phyloP scores from a whole-genome alignment of 345 rosid species.

The Syzygium jambos region DNA sequence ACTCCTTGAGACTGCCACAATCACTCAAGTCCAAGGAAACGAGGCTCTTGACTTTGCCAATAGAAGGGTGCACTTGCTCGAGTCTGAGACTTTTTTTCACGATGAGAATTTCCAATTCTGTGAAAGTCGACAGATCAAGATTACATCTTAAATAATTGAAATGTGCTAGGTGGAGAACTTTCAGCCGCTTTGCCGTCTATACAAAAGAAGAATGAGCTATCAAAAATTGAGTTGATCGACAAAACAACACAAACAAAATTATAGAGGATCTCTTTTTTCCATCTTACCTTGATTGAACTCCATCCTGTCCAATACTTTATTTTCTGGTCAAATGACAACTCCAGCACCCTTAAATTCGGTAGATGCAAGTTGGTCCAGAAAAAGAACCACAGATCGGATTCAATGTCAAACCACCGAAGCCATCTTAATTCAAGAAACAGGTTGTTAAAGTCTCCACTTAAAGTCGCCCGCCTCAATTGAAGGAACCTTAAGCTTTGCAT shows the following conservation, averaged over 20 bases:
- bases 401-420: background rate
- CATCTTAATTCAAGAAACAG: background rate
- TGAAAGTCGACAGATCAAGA: background rate
- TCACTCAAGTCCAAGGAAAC: background rate
- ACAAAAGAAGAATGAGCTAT: background rate
- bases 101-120: background rate
- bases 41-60: background rate
- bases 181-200: background rate
- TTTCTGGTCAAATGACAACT: background rate
- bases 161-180: background rate
- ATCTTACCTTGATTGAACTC: background rate
- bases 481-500: background rate
- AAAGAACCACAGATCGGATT: no score
- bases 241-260: background rate
- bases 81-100: rapidly evolving
- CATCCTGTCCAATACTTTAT: background rate
- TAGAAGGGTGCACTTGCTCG: background rate
- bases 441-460: background rate
- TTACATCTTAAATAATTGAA: rapidly evolving
- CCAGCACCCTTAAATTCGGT: background rate
- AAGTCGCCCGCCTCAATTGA: background rate
- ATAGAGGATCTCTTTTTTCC: background rate
- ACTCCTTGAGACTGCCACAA: background rate
- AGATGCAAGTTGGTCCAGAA: background rate
- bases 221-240: background rate